These are phyloP conservation scores for Nannizziopsis barbatae DNA, from an alignment of 2,329 filamentous ascomycete species.

Conservation along the genomic window DNA sequence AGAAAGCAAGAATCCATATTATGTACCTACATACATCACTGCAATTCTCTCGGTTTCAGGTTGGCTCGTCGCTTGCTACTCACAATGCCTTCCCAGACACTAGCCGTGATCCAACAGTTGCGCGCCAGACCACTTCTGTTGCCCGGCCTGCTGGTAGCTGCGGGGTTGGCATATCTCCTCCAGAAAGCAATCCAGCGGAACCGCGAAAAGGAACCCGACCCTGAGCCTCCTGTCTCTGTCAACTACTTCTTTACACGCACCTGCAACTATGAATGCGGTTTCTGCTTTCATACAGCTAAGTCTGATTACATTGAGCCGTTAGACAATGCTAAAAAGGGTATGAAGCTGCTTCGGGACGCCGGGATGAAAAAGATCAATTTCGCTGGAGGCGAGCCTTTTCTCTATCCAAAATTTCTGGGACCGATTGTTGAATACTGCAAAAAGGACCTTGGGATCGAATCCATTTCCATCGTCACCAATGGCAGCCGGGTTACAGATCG, in stretches of 20 bases:
- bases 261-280: slow-evolving; percentile 41
- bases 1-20: too few species aligned
- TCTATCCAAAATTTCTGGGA: slow-evolving; percentile 37
- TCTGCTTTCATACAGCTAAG: slow-evolving; percentile 47
- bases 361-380: slow-evolving; percentile 47
- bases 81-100: too few species aligned
- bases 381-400: slow-evolving; percentile 45
- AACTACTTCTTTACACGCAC: slow-evolving; percentile 39
- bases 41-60: too few species aligned
- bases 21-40: too few species aligned
- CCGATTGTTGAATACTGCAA: slow-evolving; percentile 40
- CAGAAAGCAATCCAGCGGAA: not conserved
- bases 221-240: slow-evolving; percentile 29
- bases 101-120: too few species aligned
- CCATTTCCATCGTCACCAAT: slow-evolving; percentile 45
- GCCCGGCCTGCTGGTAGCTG: not conserved
- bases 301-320: slow-evolving; percentile 34
- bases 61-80: too few species aligned
- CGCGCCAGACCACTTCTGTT: not conserved
- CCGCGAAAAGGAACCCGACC: not conserved
- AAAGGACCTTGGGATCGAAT: slow-evolving; percentile 38
- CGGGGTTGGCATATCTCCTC: not conserved
- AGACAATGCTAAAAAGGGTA: slow-evolving; percentile 34
- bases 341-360: slow-evolving; percentile 37
- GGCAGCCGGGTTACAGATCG: slow-evolving; percentile 37